Evolutionary conservation across 179 eudicot genomes (phyloP).

Genomic region (Beta lomatogona): DNA sequence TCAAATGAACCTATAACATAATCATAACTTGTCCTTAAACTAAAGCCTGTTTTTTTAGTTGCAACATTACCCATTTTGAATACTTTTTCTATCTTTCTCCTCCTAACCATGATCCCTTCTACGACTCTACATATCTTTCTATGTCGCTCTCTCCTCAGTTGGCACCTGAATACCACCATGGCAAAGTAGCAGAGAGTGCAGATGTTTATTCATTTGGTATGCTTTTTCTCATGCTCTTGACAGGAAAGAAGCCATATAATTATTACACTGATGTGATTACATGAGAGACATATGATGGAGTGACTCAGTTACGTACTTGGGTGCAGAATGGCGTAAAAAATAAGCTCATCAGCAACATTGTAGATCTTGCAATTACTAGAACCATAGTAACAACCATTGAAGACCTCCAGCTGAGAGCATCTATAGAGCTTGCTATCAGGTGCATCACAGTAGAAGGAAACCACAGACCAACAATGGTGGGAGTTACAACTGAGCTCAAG

Average conservation of each 20-base stretch:
- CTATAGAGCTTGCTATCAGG: background rate
- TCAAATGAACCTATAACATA: too few species aligned
- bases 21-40: too few species aligned
- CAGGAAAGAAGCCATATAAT: background rate
- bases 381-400: too few species aligned
- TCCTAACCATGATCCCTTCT: too few species aligned
- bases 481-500: background rate
- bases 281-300: background rate
- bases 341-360: too few species aligned
- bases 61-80: too few species aligned
- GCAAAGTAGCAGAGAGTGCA: background rate
- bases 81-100: too few species aligned
- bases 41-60: too few species aligned
- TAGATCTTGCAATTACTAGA: too few species aligned
- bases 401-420: too few species aligned
- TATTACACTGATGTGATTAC: background rate
- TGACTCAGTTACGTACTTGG: background rate
- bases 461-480: background rate
- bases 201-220: conserved; percentile 1
- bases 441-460: background rate
- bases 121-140: too few species aligned
- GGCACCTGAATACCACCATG: background rate
- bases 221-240: background rate
- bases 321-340: background rate
- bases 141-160: background rate